These are phyloP conservation scores for Geosmithia putterillii DNA, from an alignment of 2,329 filamentous ascomycete species.

Conservation along the genomic window DNA sequence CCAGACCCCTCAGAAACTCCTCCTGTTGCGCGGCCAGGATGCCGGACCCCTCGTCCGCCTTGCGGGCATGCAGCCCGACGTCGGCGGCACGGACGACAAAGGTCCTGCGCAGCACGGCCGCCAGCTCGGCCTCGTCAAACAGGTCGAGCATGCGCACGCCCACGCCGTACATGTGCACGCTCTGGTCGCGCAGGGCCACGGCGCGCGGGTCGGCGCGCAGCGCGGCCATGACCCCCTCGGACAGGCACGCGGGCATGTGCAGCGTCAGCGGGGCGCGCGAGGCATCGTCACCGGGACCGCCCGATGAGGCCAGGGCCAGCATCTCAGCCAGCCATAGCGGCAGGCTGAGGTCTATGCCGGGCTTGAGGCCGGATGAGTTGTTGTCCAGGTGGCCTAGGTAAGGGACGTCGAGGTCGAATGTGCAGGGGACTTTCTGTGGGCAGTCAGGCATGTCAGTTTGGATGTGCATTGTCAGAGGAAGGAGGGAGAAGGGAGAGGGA, in stretches of 20 bases:
- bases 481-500: neutral
- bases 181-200: conserved; percentile 72
- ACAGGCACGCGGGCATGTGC: conserved; percentile 68
- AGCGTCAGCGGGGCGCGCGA: conserved; percentile 58
- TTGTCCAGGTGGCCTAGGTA: conserved; percentile 84
- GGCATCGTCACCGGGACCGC: too few species aligned
- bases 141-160: conserved; percentile 78
- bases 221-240: conserved; percentile 72
- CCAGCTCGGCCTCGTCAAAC: conserved; percentile 71
- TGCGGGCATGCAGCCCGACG: conserved; percentile 80
- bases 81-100: conserved; percentile 74
- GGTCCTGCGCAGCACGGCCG: conserved; percentile 61
- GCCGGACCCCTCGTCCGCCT: conserved; percentile 53
- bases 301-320: conserved; percentile 58
- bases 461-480: neutral
- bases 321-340: conserved; percentile 94
- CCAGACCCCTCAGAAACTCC: conserved; percentile 78
- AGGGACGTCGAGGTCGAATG: conserved; percentile 81
- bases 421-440: conserved; percentile 80
- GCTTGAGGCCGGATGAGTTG: conserved; percentile 56
- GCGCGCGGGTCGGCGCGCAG: conserved; percentile 81
- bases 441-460: conserved; percentile 19
- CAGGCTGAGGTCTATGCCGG: conserved; percentile 67
- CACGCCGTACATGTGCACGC: conserved; percentile 78
- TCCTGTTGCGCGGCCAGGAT: conserved; percentile 44